These are phyloP conservation scores for Ophiostoma montium DNA, from an alignment of 2,329 filamentous ascomycete species.

Conservation along the genomic window DNA sequence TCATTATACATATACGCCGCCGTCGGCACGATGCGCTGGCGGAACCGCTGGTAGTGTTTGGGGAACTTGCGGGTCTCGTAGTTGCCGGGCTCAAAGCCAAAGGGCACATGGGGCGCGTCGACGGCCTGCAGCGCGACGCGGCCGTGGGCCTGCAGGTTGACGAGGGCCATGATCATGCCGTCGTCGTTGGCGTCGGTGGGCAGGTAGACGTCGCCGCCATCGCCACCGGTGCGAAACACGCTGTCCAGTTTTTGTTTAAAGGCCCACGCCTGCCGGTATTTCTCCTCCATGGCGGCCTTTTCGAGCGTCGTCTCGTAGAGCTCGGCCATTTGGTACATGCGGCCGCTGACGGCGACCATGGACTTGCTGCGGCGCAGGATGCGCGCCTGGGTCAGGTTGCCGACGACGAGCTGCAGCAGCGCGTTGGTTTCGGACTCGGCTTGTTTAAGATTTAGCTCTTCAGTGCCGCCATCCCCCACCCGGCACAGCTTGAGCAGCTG, in stretches of 20 bases:
- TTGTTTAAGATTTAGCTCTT: background rate
- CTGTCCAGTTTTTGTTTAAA: constrained; percentile 48
- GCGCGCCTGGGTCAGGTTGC: constrained; percentile 32
- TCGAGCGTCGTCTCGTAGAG: constrained; percentile 41
- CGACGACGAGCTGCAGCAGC: constrained; percentile 34
- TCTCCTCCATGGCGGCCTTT: constrained; percentile 38
- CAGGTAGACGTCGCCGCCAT: constrained; percentile 24
- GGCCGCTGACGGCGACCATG: constrained; percentile 40
- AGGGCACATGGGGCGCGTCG: constrained; percentile 47
- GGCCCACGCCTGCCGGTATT: constrained; percentile 41
- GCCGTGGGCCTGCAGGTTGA: constrained; percentile 48
- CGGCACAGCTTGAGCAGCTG: constrained; percentile 33
- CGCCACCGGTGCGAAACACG: constrained; percentile 29
- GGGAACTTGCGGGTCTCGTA: constrained; percentile 58
- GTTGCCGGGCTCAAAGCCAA: constrained; percentile 56
- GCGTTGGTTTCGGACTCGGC: constrained; percentile 24
- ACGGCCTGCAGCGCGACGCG: constrained; percentile 38
- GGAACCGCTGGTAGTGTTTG: constrained; percentile 50
- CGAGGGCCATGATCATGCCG: constrained; percentile 50
- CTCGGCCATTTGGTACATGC: constrained; percentile 49
- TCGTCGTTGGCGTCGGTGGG: constrained; percentile 44
- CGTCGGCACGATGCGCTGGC: constrained; percentile 45
- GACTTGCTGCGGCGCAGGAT: constrained; percentile 48
- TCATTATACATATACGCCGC: constrained; percentile 35
- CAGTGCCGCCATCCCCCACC: constrained; percentile 13